Conservation (phyloP, 2,329 filamentous ascomycete species). For the Pestalotiopsis sp. region DNA sequence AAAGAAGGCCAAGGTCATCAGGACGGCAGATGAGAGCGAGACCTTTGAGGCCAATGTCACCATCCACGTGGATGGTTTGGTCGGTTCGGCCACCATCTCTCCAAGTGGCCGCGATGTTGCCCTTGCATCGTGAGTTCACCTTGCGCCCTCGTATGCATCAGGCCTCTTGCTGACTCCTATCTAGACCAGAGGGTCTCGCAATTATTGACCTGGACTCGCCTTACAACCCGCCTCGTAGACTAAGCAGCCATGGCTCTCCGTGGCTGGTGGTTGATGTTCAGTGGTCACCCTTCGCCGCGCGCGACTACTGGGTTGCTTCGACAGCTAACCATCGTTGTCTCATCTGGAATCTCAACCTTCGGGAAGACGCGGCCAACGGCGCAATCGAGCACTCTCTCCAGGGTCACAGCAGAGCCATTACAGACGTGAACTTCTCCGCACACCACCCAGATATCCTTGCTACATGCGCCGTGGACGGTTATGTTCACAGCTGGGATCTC, state of each 20-base stretch:
- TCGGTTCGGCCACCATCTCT: constrained; percentile 91
- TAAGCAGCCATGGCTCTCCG: constrained; percentile 81
- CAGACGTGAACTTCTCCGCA: constrained; percentile 94
- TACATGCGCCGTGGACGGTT: constrained; percentile 91
- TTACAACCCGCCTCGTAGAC: constrained; percentile 81
- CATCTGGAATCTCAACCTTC: constrained; percentile 87
- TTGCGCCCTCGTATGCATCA: constrained; percentile 39
- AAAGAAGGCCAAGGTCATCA: constrained; percentile 63
- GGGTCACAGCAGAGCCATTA: constrained; percentile 85
- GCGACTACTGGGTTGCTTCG: constrained; percentile 92
- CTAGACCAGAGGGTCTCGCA: constrained; percentile 78
- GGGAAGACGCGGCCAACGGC: constrained; percentile 70
- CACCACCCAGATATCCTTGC: constrained; percentile 88
- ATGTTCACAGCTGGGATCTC: constrained; percentile 91
- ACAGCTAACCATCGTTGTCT: constrained; percentile 94
- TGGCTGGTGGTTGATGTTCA: constrained; percentile 97
- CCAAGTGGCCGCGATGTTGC: constrained; percentile 90
- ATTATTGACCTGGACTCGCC: constrained; percentile 92
- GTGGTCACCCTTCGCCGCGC: constrained; percentile 89
- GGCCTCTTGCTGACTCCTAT: not conserved
- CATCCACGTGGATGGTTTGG: constrained; percentile 79
- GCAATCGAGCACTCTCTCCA: constrained; percentile 87
- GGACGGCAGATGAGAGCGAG: constrained; percentile 79
- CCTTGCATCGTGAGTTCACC: constrained; percentile 70
- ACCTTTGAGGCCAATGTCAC: constrained; percentile 86